Percentiles rank a stretch among this genome's conserved stretches.
phyloP scores from a whole-genome alignment of 2,329 filamentous ascomycete genomes.

The Exophiala dermatitidis region DNA sequence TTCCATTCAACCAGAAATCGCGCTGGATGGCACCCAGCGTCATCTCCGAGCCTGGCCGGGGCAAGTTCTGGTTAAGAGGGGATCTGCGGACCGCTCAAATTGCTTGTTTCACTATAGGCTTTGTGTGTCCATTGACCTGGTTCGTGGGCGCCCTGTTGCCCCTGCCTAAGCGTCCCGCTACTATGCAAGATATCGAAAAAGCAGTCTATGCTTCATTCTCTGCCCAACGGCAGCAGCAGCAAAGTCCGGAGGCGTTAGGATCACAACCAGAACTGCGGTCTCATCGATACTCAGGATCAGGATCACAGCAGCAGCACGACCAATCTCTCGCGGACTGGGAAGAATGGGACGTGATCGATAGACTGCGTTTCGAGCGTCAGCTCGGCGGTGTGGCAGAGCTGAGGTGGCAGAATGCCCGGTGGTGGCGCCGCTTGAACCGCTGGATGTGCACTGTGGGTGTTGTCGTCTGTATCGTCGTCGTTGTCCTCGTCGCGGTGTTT shows the following conservation, averaged over 20 bases:
- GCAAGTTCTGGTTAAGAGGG: slow-evolving; percentile 35
- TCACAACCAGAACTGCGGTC: background rate
- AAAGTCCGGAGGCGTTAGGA: too few species aligned
- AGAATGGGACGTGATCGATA: slow-evolving; percentile 36
- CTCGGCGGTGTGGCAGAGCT: slow-evolving; percentile 42
- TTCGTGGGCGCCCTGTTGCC: slow-evolving; percentile 70
- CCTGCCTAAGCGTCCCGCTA: slow-evolving; percentile 53
- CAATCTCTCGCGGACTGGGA: slow-evolving; percentile 16
- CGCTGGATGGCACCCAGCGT: slow-evolving; percentile 62
- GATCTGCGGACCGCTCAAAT: slow-evolving; percentile 68
- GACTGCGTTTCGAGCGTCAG: slow-evolving; percentile 28
- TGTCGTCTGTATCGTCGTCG: slow-evolving; percentile 49
- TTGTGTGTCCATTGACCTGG: slow-evolving; percentile 72
- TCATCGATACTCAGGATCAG: background rate
- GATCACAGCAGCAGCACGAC: background rate
- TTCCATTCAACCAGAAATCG: slow-evolving; percentile 28
- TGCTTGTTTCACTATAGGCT: slow-evolving; percentile 66
- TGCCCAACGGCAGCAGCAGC: slow-evolving; percentile 26
- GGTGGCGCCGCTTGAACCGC: slow-evolving; percentile 58
- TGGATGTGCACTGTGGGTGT: slow-evolving; percentile 54
- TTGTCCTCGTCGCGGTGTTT: slow-evolving; percentile 35
- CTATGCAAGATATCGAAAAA: slow-evolving; percentile 43
- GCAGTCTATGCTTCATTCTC: slow-evolving; percentile 1
- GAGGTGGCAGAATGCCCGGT: slow-evolving; percentile 52
- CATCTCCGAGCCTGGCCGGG: slow-evolving; percentile 55